Evolutionary conservation across 1,284 basidiomycete species (phyloP), one percentile per base, ranked within the genome.

Genomic region (Malassezia brasiliensis): DNA sequence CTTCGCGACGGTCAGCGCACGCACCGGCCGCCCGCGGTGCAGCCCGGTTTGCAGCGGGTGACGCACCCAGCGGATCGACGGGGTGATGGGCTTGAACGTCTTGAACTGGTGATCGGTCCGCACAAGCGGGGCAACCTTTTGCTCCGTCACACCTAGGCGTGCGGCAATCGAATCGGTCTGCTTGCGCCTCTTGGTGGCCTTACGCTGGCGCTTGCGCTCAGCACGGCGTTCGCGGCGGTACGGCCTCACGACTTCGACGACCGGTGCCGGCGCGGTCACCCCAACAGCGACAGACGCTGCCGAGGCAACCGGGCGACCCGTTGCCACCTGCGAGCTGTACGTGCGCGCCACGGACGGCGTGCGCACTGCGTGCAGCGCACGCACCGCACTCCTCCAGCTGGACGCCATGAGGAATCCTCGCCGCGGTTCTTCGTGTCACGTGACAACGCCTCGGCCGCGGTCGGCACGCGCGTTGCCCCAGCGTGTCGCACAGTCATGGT

Each of bases 51-150:
- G 85, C 52, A 89, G 78, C 6, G 88, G 87, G 36, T 85, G 82
- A 41, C 84, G 82, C 51, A 94, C 81, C 77, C 96, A 90, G 41
- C 91, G 88, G 46, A 93, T 81, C 65, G 85, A 70, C 3, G 88
- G 88, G 0, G 88, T 84, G 59, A 90, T 79, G 62, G 89, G 88
- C 74, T 91, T 90, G 78, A 86, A 91, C 9, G 85, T 89, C 79
- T 90, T 90, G 81, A 85, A 90, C 57, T 75, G 72, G 45, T 64
- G 61, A 52, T 73, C 69, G 17, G 65, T 67, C 22, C 72, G 62
- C 14, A 72, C 72, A 36, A 64, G 66, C 3, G 72, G 71, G 39
- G 72, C 64, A 5, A 59, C 49, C 10, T 53, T 62, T 45, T 58
- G 44, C 14, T 65, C 62, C 11, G 57, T 52, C 1, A 73, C 62